These are phyloP conservation scores for Clavispora asparagi DNA, from an alignment of 805 yeast genomes.

Conservation along the genomic window DNA sequence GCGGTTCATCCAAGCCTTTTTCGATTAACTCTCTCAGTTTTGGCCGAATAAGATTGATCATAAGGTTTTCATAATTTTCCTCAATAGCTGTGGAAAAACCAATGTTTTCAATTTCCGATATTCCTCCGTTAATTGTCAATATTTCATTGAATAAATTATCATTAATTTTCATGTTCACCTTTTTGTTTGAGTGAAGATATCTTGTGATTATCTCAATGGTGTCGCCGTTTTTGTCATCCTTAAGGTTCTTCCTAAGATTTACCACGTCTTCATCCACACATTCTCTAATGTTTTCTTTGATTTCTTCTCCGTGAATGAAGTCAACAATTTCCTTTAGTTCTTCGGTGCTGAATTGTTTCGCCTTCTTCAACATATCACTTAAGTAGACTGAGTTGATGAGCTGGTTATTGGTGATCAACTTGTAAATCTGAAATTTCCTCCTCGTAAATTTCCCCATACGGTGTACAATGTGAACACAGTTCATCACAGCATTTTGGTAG, in stretches of 20 bases:
- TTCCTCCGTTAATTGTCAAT: constrained; percentile 26
- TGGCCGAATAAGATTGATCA: constrained; percentile 36
- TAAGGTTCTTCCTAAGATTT: not conserved
- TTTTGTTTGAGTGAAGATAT: constrained; percentile 12
- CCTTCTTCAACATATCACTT: constrained; percentile 16
- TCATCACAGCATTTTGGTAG: constrained; percentile 23
- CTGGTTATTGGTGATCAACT: constrained; percentile 24
- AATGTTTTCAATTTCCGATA: constrained; percentile 12
- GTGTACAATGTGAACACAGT: constrained; percentile 21
- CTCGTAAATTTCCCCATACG: constrained; percentile 14
- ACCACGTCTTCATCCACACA: constrained; percentile 7
- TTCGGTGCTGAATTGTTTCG: constrained; percentile 1
- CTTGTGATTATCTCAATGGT: constrained; percentile 9
- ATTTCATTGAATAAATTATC: constrained; percentile 28
- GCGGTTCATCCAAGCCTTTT: constrained; percentile 26
- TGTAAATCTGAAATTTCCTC: constrained; percentile 29
- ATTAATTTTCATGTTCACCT: constrained; percentile 18
- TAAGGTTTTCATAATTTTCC: constrained; percentile 35
- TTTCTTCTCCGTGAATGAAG: constrained; percentile 6
- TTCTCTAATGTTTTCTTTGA: constrained; percentile 2
- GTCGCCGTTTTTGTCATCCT: not conserved
- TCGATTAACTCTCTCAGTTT: constrained; percentile 28
- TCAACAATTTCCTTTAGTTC: constrained; percentile 3
- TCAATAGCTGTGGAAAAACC: constrained; percentile 18
- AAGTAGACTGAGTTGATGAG: constrained; percentile 22